Conservation (phyloP, 352 stramenopile genomes). For the Pythium apleroticum region DNA sequence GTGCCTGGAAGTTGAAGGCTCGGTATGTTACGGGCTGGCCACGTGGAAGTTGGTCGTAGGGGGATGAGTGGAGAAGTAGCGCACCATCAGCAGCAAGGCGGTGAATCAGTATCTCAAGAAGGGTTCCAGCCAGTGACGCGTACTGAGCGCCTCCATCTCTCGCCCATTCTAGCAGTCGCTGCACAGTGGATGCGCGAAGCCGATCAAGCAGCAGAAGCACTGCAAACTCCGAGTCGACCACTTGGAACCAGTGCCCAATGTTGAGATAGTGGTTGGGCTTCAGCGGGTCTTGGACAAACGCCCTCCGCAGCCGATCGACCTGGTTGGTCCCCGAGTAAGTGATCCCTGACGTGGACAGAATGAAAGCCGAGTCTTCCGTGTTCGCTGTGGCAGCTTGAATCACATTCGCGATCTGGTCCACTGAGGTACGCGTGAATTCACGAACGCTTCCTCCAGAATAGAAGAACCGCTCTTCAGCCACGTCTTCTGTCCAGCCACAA, state of each 20-base stretch:
- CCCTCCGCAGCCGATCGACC: neutral
- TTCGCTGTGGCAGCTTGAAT: neutral
- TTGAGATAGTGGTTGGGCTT: neutral
- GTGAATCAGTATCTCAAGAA: conserved; percentile 8
- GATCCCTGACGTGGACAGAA: neutral
- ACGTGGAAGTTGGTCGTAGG: conserved; percentile 10
- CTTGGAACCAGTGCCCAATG: neutral
- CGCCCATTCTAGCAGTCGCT: neutral
- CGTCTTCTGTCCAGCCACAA: neutral
- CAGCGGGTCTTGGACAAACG: neutral
- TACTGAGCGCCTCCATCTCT: neutral
- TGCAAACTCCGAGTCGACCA: neutral
- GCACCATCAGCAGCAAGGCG: conserved; percentile 16
- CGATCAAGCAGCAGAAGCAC: neutral
- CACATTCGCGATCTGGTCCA: neutral
- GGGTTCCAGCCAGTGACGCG: neutral
- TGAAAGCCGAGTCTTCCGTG: neutral
- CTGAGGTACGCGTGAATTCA: neutral
- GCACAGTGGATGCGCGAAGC: neutral
- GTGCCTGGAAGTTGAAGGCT: neutral
- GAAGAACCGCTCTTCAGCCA: neutral
- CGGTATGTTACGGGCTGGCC: neutral
- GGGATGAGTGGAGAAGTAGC: conserved; percentile 13
- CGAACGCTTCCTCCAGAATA: neutral
- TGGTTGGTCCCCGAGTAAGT: neutral